Evolutionary conservation across 2,329 filamentous ascomycete species (phyloP).

Genomic region (Cryphonectria nitschkei): DNA sequence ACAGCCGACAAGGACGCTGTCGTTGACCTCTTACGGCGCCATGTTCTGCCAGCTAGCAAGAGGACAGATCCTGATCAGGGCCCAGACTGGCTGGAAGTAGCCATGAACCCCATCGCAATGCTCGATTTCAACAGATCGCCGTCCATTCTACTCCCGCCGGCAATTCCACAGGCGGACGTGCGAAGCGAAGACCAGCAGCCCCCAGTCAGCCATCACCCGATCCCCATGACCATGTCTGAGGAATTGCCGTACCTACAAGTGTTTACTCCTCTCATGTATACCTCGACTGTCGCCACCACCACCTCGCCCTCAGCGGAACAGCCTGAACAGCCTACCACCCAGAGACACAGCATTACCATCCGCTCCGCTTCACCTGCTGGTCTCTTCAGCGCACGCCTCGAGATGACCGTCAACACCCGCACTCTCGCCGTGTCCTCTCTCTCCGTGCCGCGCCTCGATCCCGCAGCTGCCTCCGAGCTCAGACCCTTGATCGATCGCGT

Average conservation of each 20-base stretch:
- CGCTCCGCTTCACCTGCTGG: conserved; percentile 50
- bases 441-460: conserved; percentile 58
- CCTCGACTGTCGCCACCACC: conserved; percentile 52
- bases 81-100: conserved; percentile 51
- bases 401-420: conserved; percentile 61
- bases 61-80: conserved; percentile 37
- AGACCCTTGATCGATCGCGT: conserved; percentile 54
- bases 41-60: conserved; percentile 45
- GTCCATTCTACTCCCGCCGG: conserved; percentile 10
- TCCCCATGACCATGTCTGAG: conserved; percentile 64
- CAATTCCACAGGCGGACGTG: conserved; percentile 31
- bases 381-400: conserved; percentile 60
- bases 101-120: conserved; percentile 55
- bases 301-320: conserved; percentile 41
- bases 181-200: conserved; percentile 43
- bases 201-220: conserved; percentile 66
- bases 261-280: conserved; percentile 70
- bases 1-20: conserved; percentile 38
- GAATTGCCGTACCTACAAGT: conserved; percentile 71
- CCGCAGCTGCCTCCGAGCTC: conserved; percentile 62
- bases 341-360: conserved; percentile 61
- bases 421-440: conserved; percentile 57
- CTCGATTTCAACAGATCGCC: conserved; percentile 49
- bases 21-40: conserved; percentile 45
- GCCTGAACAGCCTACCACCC: conserved; percentile 43